Conservation (phyloP, 352 stramenopile species). For the Phytopythium montanum region DNA sequence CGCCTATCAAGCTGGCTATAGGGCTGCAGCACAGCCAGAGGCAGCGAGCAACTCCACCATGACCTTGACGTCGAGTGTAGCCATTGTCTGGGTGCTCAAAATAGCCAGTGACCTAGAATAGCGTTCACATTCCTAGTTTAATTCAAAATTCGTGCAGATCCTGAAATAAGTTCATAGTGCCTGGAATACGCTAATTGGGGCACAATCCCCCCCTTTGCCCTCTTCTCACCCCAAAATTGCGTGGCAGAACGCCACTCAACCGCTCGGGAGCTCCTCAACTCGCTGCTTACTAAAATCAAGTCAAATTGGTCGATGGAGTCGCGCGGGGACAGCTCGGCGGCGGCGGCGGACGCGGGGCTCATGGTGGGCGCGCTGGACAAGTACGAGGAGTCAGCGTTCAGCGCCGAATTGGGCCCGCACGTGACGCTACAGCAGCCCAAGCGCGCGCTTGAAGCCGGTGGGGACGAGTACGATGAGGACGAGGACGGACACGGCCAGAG, state of each 20-base stretch:
- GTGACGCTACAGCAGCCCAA: conserved; percentile 29
- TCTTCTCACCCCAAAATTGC: conserved; percentile 10
- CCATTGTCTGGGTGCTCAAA: neutral
- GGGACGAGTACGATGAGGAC: conserved; percentile 36
- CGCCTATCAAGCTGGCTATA: neutral
- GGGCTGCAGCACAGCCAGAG: neutral
- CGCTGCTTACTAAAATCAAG: too few species aligned
- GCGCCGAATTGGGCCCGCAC: conserved; percentile 25
- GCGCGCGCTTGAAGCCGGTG: conserved; percentile 26
- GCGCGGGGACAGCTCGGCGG: neutral
- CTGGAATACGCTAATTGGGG: conserved; percentile 1
- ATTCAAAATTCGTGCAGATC: too few species aligned
- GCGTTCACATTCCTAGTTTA: neutral
- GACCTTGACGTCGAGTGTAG: too few species aligned
- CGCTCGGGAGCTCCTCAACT: too few species aligned
- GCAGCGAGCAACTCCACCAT: neutral
- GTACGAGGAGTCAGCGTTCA: conserved; percentile 31
- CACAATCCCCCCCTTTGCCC: neutral
- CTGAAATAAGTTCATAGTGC: neutral
- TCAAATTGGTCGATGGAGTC: neutral
- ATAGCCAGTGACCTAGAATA: neutral
- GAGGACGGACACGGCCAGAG: conserved; percentile 23
- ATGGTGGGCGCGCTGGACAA: conserved; percentile 35
- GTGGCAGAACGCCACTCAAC: conserved; percentile 7
- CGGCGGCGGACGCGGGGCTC: conserved; percentile 4